phyloP scores from a whole-genome alignment of 2,329 filamentous ascomycete genomes.

The Phoma sp. region DNA sequence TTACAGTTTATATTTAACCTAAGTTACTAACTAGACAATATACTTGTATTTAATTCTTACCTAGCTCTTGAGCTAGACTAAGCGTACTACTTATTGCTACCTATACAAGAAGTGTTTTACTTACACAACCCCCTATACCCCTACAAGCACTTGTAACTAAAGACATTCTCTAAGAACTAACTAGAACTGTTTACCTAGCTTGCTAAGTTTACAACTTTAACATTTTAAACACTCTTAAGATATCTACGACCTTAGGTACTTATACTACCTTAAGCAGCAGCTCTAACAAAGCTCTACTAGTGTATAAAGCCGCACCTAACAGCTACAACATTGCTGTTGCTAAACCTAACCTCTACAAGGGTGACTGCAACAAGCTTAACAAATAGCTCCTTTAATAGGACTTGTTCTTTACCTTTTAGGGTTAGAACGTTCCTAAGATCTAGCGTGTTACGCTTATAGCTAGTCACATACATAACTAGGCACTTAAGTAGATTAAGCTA shows the following conservation, averaged over 20 bases:
- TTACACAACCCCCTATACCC: too few species aligned
- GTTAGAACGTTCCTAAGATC: not conserved
- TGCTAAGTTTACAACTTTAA: not conserved
- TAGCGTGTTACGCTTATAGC: not conserved
- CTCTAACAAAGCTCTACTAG: too few species aligned
- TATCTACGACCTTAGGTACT: not conserved
- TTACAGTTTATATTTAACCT: too few species aligned
- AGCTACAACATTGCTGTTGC: not conserved
- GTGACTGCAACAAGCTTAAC: not conserved
- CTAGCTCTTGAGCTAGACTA: too few species aligned
- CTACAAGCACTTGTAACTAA: too few species aligned
- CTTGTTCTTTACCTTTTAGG: not conserved
- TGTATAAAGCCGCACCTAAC: too few species aligned
- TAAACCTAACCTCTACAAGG: not conserved
- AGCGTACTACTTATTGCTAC: too few species aligned
- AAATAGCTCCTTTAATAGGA: not conserved
- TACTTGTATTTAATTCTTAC: too few species aligned
- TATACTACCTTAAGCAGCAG: not conserved
- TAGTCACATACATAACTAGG: not conserved
- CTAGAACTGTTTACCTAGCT: not conserved
- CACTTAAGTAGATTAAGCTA: not conserved
- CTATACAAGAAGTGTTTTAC: too few species aligned
- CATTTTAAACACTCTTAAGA: not conserved
- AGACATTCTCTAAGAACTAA: not conserved
- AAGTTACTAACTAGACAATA: too few species aligned